A percentile compares a stretch with the other conserved stretches of the same genome.
Evolutionary conservation across 78 protist genomes (phyloP).

Genomic region (Creolimax fragrantissima): DNA sequence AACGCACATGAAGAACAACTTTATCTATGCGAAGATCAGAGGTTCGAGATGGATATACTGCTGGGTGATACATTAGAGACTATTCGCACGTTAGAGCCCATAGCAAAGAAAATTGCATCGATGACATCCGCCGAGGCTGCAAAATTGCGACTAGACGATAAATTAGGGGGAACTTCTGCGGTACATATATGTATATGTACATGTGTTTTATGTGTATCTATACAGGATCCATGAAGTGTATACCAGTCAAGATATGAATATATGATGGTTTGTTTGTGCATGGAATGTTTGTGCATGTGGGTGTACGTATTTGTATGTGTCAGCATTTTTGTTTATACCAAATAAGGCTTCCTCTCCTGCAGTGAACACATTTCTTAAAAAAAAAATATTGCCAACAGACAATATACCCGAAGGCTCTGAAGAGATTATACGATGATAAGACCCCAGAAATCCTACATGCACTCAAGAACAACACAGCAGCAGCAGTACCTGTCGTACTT

Average conservation of each 20-base stretch:
- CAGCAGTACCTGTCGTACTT: conserved; percentile 60
- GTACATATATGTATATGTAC: not conserved
- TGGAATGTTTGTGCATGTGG: not conserved
- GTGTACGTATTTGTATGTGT: not conserved
- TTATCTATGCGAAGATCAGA: conserved; percentile 75
- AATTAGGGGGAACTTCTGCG: not conserved
- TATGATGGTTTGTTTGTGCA: no score
- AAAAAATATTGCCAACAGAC: not conserved
- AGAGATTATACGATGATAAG: conserved; percentile 36
- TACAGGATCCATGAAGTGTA: no score
- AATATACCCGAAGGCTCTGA: not conserved
- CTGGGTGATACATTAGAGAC: conserved; percentile 53
- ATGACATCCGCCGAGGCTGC: not conserved
- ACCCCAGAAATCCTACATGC: conserved; percentile 28
- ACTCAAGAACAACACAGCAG: conserved; percentile 52
- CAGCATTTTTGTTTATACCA: no score
- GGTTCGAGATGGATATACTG: conserved; percentile 69
- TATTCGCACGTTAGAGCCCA: conserved; percentile 6
- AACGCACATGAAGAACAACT: conserved; percentile 64
- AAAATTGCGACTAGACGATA: conserved; percentile 3
- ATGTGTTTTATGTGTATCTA: not conserved
- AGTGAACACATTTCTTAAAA: no score
- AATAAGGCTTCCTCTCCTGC: no score
- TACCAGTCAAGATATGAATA: not conserved
- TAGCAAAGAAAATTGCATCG: not conserved